Evolutionary conservation across 2,329 filamentous ascomycete genomes (phyloP), one percentile per base, ranked within the genome.

Genomic region (Sphaerulina populicola): DNA sequence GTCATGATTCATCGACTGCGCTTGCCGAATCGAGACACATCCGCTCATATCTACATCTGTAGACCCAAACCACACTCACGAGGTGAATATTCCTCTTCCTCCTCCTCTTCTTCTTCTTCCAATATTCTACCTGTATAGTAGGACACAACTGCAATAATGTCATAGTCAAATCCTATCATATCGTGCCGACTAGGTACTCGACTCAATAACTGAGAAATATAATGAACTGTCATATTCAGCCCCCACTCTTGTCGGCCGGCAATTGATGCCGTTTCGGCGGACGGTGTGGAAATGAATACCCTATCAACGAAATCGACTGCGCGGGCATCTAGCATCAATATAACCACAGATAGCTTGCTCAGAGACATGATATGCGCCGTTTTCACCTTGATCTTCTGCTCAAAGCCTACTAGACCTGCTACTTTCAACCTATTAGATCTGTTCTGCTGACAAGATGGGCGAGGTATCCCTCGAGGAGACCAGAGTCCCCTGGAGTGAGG

Each of bases 11-110:
- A 12, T 36, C 27, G 14, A 9, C 27, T 37, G 35, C 44, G 35
- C 44, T 47, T 38, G 6, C 44, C 44, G 11, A 14, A 47, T 38
- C 35, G 44, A 39, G 44, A 47, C 38, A 35, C 21, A 35, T 39
- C 44, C 44, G 35, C 44, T 35, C 31, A 35, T n/a, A 35, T 35
- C 31, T 33, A 8, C 11, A 2, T 12, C 30, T 3, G n/a, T 18
- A 7, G 23, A 27, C 23, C 23, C 23, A 27, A 27, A 27, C 23
- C 23, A 27, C 23, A 27, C 23, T 27, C 23, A 27, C 23, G 4
- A 27, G 23, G 6, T 11, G 3, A 1, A 4, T 9, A 35, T n/a
- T n/a, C 31, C 31, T 11, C 12, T 9, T 7, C 31, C 31, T 11
- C 12, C 31, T 35, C 4, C 31, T 5, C 23, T 4, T 27, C 23